Percentiles rank a stretch among this genome's conserved stretches.
These are phyloP conservation scores for Citrus medica DNA, from an alignment of 345 rosid genomes.

Conservation along the genomic window DNA sequence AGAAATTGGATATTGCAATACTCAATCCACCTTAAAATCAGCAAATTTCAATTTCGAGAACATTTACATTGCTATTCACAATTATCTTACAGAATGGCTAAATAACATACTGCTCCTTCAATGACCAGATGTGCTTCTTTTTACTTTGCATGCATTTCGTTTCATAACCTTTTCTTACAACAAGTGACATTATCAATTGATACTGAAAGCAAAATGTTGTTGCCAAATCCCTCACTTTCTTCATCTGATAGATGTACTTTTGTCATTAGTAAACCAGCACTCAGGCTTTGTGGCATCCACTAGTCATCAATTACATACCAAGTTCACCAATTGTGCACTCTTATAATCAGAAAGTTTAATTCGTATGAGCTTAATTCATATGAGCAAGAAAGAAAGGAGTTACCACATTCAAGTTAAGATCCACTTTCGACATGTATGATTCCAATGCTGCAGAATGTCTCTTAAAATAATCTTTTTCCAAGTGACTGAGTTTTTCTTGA, in stretches of 20 bases:
- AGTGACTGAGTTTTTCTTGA: constrained; percentile 58
- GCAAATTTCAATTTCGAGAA: not conserved
- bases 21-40: not conserved
- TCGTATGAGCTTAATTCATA: not conserved
- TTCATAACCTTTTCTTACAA: not conserved
- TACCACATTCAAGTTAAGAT: constrained; percentile 83
- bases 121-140: not conserved
- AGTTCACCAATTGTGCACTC: not conserved
- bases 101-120: not conserved
- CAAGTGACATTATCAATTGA: not conserved
- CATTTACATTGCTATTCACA: not conserved
- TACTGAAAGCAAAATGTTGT: not conserved
- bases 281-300: not conserved
- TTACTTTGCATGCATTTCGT: not conserved
- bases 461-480: constrained; percentile 69
- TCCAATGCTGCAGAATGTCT: constrained; percentile 63
- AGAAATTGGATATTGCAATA: not conserved
- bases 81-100: not conserved
- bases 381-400: constrained; percentile 10
- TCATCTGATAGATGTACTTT: not conserved
- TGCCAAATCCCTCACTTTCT: not conserved
- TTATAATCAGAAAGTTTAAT: not conserved
- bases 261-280: not conserved
- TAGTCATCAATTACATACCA: not conserved
- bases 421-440: constrained; percentile 66